Evolutionary conservation across 179 eudicot genomes (phyloP).

Genomic region (Corrigiola litoralis): DNA sequence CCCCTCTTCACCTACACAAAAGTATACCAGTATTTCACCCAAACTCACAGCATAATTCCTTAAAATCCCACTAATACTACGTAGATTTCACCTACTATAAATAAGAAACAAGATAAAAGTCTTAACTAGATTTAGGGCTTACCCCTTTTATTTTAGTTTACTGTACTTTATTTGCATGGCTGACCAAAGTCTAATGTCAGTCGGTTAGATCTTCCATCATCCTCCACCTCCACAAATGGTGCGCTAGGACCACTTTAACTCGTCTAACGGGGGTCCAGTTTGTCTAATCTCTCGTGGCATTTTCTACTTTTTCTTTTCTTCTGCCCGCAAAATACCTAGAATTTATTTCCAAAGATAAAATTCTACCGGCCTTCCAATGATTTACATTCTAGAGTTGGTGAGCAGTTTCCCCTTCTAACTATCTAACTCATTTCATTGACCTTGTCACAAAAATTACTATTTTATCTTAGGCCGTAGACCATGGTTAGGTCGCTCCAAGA

Average conservation of each 20-base stretch:
- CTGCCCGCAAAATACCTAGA: not conserved
- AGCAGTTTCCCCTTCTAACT: slow-evolving; percentile 2
- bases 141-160: no score
- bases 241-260: slow-evolving; percentile 38
- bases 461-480: no score
- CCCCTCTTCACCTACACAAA: not conserved
- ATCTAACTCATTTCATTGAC: slow-evolving; percentile 1
- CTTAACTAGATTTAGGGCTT: no score
- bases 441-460: not conserved
- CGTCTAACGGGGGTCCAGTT: not conserved
- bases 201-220: slow-evolving; percentile 14
- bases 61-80: no score
- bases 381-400: slow-evolving; percentile 22
- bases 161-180: slow-evolving; percentile 18
- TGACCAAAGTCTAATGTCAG: slow-evolving; percentile 10
- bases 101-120: no score
- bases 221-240: slow-evolving; percentile 48
- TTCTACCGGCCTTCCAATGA: slow-evolving; percentile 8
- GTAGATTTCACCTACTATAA: no score
- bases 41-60: no score
- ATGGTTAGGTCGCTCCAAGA: no score
- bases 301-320: not conserved
- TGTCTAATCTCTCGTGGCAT: slow-evolving; percentile 3
- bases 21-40: no score
- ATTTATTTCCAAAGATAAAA: not conserved